These are phyloP conservation scores for Aleurites moluccanus DNA, from an alignment of 441 rosid species.

Conservation along the genomic window DNA sequence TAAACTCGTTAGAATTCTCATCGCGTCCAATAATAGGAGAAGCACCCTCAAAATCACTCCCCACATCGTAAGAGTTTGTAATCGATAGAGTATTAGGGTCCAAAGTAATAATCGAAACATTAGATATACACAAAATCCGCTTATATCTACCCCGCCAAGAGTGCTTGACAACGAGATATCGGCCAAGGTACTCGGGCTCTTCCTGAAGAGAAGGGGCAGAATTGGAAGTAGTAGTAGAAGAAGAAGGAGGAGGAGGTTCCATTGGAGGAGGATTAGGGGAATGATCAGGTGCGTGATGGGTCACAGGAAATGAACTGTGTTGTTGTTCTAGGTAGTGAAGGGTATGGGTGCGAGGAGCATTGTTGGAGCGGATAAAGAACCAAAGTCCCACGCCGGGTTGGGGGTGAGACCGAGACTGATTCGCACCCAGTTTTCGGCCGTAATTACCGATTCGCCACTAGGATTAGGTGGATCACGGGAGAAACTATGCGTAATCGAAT, in stretches of 20 bases:
- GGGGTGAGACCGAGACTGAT: conserved; percentile 86
- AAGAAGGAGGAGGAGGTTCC: conserved; percentile 33
- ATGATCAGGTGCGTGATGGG: conserved; percentile 29
- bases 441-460: conserved; percentile 15
- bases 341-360: conserved; percentile 60
- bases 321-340: conserved; percentile 54
- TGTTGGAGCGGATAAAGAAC: conserved; percentile 63
- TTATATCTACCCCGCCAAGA: conserved; percentile 99
- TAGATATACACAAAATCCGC: conserved; percentile 83
- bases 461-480: conserved; percentile 11
- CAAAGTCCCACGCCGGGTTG: conserved; percentile 67
- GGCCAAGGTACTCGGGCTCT: conserved; percentile 94
- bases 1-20: conserved; percentile 78
- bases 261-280: conserved; percentile 24
- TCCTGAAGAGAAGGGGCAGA: conserved; percentile 45
- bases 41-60: conserved; percentile 78
- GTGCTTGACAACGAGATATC: conserved; percentile 87
- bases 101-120: conserved; percentile 66
- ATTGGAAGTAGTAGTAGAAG: conserved; percentile 25
- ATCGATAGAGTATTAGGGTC: conserved; percentile 79
- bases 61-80: conserved; percentile 80
- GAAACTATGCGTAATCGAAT: conserved; percentile 8
- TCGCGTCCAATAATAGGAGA: conserved; percentile 74
- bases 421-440: conserved; percentile 82
- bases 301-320: conserved; percentile 41